phyloP scores from a whole-genome alignment of 2,329 filamentous ascomycete genomes.

The Aaosphaeria arxii region DNA sequence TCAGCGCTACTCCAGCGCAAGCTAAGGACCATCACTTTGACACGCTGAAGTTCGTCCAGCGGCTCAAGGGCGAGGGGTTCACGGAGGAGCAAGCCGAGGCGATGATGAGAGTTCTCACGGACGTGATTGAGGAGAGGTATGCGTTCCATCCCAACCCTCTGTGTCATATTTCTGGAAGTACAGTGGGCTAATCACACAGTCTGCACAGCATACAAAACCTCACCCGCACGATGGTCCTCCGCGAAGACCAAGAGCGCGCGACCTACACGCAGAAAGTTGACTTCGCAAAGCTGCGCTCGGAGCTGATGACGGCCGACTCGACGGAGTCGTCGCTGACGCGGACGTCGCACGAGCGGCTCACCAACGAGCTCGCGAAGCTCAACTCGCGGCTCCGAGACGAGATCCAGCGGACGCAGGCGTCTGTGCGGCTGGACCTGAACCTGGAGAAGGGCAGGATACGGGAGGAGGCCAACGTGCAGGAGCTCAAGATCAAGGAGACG shows the following conservation, averaged over 20 bases:
- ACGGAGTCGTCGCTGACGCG: conserved; percentile 87
- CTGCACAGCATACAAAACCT: conserved; percentile 81
- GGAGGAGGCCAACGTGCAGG: conserved; percentile 93
- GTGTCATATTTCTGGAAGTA: no score
- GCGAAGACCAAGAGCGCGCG: conserved; percentile 84
- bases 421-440: conserved; percentile 87
- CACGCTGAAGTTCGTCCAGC: conserved; percentile 93
- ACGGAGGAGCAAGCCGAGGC: conserved; percentile 92
- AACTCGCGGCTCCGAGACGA: conserved; percentile 88
- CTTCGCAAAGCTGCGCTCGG: conserved; percentile 93
- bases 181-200: not conserved
- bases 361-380: conserved; percentile 92
- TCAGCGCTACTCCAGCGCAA: conserved; percentile 65
- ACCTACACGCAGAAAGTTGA: conserved; percentile 87
- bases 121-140: conserved; percentile 92
- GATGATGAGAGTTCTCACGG: conserved; percentile 97
- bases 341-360: conserved; percentile 84
- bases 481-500: conserved; percentile 98
- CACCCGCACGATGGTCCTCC: conserved; percentile 94
- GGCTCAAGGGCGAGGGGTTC: conserved; percentile 85
- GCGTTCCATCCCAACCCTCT: conserved; percentile 2
- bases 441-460: conserved; percentile 94
- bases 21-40: conserved; percentile 91
- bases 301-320: conserved; percentile 86
- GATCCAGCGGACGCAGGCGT: conserved; percentile 89